Conservation (phyloP, 139 green algal genomes). For the Auxenochlorella pyrenoidosa region DNA sequence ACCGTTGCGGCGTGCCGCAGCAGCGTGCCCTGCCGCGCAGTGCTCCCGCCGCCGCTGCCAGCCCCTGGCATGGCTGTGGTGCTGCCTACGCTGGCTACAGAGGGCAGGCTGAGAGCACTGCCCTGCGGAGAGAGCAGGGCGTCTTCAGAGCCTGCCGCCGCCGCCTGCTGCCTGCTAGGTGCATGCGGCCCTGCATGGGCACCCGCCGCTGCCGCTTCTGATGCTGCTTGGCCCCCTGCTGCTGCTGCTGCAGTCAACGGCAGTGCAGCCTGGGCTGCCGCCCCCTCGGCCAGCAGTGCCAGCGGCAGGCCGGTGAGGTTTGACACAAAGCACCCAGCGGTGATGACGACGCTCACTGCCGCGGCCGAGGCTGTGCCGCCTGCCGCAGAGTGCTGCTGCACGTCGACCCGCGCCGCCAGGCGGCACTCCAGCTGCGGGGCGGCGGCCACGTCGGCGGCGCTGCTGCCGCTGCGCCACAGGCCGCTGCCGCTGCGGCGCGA, state of each 20-base stretch:
- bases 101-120: background rate
- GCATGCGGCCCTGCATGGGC: no score
- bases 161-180: background rate
- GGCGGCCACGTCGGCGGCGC: background rate
- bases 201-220: background rate
- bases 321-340: constrained; percentile 42
- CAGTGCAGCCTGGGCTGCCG: background rate
- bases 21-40: background rate
- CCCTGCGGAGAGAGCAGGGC: background rate
- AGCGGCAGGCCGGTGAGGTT: constrained; percentile 41
- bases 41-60: background rate
- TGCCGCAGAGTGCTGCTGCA: background rate
- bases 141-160: background rate
- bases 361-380: background rate
- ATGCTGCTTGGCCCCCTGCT: background rate
- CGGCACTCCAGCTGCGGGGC: constrained; percentile 15
- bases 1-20: constrained; percentile 17
- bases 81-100: background rate
- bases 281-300: background rate
- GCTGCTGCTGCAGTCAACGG: background rate
- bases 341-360: constrained; percentile 30
- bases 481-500: background rate
- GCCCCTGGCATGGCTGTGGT: background rate
- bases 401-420: constrained; percentile 9
- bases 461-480: constrained; percentile 20